phyloP scores from a whole-genome alignment of 257 asterid genomes.

The Jaltomata sinuosa region DNA sequence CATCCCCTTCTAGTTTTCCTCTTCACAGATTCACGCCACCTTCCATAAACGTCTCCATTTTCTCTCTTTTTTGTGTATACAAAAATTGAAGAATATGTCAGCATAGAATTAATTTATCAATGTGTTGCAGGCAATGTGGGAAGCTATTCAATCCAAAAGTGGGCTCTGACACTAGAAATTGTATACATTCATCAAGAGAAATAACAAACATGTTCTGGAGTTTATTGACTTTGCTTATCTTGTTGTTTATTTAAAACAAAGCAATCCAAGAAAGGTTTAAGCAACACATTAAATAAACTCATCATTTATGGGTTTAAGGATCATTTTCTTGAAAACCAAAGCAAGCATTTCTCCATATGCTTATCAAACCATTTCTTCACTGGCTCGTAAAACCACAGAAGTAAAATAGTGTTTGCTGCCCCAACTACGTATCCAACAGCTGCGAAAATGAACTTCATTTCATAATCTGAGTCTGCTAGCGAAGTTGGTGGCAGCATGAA shows the following conservation, averaged over 20 bases:
- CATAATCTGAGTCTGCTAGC: neutral
- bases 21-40: too few species aligned
- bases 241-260: neutral
- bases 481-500: neutral
- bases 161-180: neutral
- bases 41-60: too few species aligned
- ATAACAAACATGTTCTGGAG: neutral
- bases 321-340: neutral
- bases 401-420: constrained; percentile 38
- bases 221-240: neutral
- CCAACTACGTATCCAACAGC: constrained; percentile 48
- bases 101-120: too few species aligned
- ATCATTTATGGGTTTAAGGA: neutral
- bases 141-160: neutral
- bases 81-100: too few species aligned
- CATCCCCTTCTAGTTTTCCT: too few species aligned
- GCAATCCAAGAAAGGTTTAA: neutral
- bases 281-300: too few species aligned
- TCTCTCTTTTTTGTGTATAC: too few species aligned
- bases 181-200: neutral
- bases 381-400: constrained; percentile 32
- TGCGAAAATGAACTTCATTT: constrained; percentile 19
- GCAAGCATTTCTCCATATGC: constrained; percentile 11
- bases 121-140: too few species aligned
- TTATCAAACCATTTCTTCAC: constrained; percentile 28